phyloP scores from a whole-genome alignment of 345 rosid species.

The Lumnitzera littorea region DNA sequence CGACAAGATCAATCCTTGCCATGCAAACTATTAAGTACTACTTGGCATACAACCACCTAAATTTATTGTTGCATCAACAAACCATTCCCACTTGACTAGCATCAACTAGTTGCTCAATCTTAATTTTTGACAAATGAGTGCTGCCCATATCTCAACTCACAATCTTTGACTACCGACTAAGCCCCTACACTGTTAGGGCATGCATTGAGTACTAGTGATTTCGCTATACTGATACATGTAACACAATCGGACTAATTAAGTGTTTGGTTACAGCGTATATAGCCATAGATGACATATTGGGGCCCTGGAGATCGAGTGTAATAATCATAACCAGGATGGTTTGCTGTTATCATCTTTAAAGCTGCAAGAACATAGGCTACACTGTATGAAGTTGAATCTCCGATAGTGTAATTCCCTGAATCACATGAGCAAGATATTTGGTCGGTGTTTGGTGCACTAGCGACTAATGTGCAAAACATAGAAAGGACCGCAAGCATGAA shows the following conservation, averaged over 20 bases:
- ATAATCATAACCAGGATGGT: conserved; percentile 7
- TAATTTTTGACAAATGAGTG: neutral
- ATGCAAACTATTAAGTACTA: too few relatives aligned
- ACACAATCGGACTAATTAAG: neutral
- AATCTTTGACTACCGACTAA: conserved; percentile 1
- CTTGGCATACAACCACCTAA: too few relatives aligned
- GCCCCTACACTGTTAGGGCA: conserved; percentile 7
- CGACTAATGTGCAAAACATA: too few relatives aligned
- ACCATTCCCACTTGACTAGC: too few relatives aligned
- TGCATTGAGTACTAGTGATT: neutral
- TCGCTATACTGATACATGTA: neutral
- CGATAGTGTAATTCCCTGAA: neutral
- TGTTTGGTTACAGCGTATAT: conserved; percentile 1
- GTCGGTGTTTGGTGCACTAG: too few relatives aligned
- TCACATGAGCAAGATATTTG: too few relatives aligned
- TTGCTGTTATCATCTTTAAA: neutral
- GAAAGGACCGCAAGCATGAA: too few relatives aligned
- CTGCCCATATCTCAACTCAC: conserved; percentile 11
- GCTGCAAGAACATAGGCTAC: conserved; percentile 1
- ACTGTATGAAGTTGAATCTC: neutral
- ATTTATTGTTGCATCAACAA: too few relatives aligned
- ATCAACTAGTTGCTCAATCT: too few relatives aligned
- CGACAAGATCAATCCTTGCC: too few relatives aligned
- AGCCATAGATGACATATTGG: conserved; percentile 1
- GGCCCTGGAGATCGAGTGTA: conserved; percentile 4